Base-by-base conservation (phyloP, 176 grass and related monocot species). In the Aegilops speltoides region DNA sequence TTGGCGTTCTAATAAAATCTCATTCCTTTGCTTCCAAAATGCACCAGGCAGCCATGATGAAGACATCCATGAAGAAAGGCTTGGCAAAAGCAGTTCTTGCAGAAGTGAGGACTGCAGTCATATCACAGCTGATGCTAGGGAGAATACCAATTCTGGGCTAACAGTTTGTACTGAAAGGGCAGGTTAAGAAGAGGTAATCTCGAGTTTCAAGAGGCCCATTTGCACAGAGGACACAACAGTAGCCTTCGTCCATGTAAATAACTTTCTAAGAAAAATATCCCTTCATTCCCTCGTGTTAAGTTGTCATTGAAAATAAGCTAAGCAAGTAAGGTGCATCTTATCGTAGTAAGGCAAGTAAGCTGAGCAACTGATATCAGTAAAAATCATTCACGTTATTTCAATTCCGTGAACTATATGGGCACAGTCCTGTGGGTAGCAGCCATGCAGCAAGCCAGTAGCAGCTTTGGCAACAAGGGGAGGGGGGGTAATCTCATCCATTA, bases 351-450 rank as follows among this genome's bases (percentile, higher is more conserved):
- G 16, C 50, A 54, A 54, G 50, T 54, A 54, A 54, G 50, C 16
- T 54, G 50, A 46, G 79, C 12, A 43, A 68, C 84, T 79, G 48
- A 11, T 63, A 63, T 62, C 65, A 79, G 25, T 31, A 78, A 52
- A 50, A 87, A 76, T 8, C 19, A 82, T 82, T 77, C 32, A 16
- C 54, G 70, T 70, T 36, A 9, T 71, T 69, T 70, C 14, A 46
- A 83, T 68, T 56, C 25, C 28, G 46, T 22, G 41, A 68, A 33
- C 11, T 22, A 41, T 43, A 43, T n/a, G 37, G 22, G 69, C 37
- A 73, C 38, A 34, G 68, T 71, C 17, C 68, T 23, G 68, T 71
- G 20, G 68, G 19, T 33, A 70, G 68, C 68, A 70, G 33, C 19
- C 33, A 70, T n/a, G 68, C 9, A 70, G 33, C 32, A 72, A 41